Percentiles rank a stretch among this genome's conserved stretches.
phyloP scores from a whole-genome alignment of 345 rosid genomes.

The Aethionema arabicum region DNA sequence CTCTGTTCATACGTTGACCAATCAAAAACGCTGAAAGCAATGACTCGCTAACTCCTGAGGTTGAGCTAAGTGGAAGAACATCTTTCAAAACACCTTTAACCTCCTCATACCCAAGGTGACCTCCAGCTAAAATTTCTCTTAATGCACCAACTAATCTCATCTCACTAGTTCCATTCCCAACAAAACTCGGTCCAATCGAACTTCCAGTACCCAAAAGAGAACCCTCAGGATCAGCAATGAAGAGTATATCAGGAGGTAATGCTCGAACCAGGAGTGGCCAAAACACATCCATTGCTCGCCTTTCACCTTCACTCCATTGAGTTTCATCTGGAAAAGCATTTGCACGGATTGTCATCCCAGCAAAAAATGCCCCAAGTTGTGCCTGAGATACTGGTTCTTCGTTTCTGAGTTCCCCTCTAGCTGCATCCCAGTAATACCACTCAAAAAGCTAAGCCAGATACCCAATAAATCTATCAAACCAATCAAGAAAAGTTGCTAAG shows the following conservation, averaged over 20 bases:
- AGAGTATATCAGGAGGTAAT: constrained; percentile 79
- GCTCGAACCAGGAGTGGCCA: constrained; percentile 76
- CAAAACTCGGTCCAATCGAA: constrained; percentile 73
- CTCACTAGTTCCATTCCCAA: constrained; percentile 65
- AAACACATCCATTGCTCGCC: constrained; percentile 61
- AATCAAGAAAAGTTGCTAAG: neutral
- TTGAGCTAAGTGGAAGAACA: constrained; percentile 64
- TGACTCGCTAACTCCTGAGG: constrained; percentile 73
- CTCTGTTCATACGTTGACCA: constrained; percentile 97
- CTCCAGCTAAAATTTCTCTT: constrained; percentile 93
- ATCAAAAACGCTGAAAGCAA: constrained; percentile 92
- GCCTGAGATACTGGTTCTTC: constrained; percentile 83
- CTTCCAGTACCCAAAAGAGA: constrained; percentile 72
- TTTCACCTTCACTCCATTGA: constrained; percentile 96
- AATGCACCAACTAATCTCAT: constrained; percentile 96
- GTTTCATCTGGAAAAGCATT: constrained; percentile 89
- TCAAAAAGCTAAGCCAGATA: constrained; percentile 1
- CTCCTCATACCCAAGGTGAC: constrained; percentile 93
- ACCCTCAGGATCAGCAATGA: constrained; percentile 95
- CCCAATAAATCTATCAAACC: constrained; percentile 13
- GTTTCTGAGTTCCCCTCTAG: constrained; percentile 68
- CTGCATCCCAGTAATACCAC: constrained; percentile 37
- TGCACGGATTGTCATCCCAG: constrained; percentile 91
- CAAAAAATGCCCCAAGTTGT: constrained; percentile 94
- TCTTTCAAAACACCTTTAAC: constrained; percentile 87